Conservation (phyloP, 2,329 filamentous ascomycete genomes). For the Helotiales sp. region DNA sequence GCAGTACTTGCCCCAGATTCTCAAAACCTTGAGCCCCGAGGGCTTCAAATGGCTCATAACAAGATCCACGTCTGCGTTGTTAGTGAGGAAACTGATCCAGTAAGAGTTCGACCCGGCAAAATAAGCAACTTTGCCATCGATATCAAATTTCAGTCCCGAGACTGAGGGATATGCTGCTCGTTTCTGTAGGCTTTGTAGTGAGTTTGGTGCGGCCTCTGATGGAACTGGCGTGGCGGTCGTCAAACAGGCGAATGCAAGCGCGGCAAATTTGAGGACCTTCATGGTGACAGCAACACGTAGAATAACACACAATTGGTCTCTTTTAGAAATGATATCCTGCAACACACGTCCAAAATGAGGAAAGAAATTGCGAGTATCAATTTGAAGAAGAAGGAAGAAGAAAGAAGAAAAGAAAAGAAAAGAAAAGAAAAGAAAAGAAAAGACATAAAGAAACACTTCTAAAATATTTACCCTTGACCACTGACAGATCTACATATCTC, state of each 20-base stretch:
- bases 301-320: too few relatives aligned
- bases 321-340: too few relatives aligned
- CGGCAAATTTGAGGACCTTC: background rate
- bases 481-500: background rate
- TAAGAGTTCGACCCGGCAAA: slow-evolving; percentile 61
- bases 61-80: slow-evolving; percentile 60
- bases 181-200: background rate
- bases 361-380: too few relatives aligned
- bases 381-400: background rate
- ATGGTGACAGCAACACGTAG: too few relatives aligned
- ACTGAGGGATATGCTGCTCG: background rate
- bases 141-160: slow-evolving; percentile 41
- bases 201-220: background rate
- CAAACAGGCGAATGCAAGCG: background rate
- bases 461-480: background rate
- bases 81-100: slow-evolving; percentile 59
- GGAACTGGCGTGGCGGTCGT: background rate
- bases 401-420: background rate
- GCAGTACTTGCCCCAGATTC: slow-evolving; percentile 20
- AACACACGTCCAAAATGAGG: too few relatives aligned
- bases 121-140: slow-evolving; percentile 53
- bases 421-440: background rate
- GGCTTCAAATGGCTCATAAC: slow-evolving; percentile 53
- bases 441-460: background rate
- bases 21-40: slow-evolving; percentile 7